A percentile compares a stretch with the other conserved stretches of the same genome.
Evolutionary conservation across 1,139 yeast genomes (phyloP).

Genomic region (Blastobotrys serpentis): DNA sequence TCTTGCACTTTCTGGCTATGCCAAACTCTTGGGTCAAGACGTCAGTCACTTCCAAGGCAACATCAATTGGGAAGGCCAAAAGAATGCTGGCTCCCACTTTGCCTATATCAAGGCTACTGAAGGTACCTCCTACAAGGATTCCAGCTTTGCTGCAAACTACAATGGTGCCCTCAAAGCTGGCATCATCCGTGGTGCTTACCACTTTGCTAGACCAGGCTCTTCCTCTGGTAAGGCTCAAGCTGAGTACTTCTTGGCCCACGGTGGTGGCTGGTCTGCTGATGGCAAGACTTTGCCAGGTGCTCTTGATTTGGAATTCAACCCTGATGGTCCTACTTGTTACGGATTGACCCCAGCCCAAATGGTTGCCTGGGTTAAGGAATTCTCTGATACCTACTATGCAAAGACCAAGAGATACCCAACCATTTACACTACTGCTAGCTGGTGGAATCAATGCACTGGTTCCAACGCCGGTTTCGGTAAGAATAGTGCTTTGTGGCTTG

Average conservation of each 20-base stretch:
- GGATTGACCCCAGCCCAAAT: conserved; percentile 8
- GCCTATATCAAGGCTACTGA: conserved; percentile 17
- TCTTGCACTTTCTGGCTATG: conserved; percentile 8
- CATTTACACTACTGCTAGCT: conserved; percentile 14
- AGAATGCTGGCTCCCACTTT: conserved; percentile 16
- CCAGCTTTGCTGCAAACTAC: conserved; percentile 12
- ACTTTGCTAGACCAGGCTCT: conserved; percentile 14
- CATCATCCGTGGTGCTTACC: conserved; percentile 17
- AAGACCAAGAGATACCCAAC: conserved; percentile 15
- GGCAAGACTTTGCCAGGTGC: conserved; percentile 19
- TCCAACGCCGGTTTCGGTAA: conserved; percentile 11
- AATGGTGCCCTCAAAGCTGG: conserved; percentile 13
- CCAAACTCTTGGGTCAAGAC: conserved; percentile 15
- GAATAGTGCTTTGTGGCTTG: conserved; percentile 17
- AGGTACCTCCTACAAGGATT: conserved; percentile 12
- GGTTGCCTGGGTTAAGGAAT: conserved; percentile 14
- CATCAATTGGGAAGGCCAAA: conserved; percentile 16
- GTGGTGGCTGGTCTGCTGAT: conserved; percentile 17
- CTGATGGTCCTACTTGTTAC: conserved; percentile 11
- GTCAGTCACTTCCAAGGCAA: conserved; percentile 15
- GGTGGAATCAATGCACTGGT: conserved; percentile 18
- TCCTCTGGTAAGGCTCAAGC: conserved; percentile 14
- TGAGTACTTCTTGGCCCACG: conserved; percentile 13
- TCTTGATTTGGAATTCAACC: conserved; percentile 13
- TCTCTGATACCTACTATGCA: conserved; percentile 14